Percentiles rank a stretch among this genome's conserved stretches.
Conservation (phyloP, 1,139 yeast genomes). For the Candida pseudocylindracea region DNA sequence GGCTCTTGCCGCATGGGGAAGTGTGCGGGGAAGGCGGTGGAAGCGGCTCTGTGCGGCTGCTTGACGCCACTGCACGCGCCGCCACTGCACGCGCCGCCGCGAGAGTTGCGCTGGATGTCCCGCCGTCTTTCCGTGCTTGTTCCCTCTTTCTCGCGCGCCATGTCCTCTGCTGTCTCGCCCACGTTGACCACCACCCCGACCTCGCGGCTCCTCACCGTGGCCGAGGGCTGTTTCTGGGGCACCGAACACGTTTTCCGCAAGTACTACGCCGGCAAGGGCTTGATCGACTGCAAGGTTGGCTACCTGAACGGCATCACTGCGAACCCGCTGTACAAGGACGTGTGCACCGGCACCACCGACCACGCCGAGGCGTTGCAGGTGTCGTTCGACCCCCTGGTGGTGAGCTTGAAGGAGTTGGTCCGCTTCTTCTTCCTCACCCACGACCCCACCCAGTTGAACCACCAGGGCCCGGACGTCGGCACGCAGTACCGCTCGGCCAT, state of each 20-base stretch:
- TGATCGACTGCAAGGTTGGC: conserved; percentile 67
- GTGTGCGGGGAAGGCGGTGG: too few relatives aligned
- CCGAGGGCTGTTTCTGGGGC: conserved; percentile 94
- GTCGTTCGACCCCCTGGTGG: conserved; percentile 48
- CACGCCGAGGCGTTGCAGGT: conserved; percentile 69
- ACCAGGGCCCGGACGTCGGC: conserved; percentile 71
- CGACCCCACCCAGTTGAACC: conserved; percentile 42
- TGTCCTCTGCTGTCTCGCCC: conserved; percentile 9
- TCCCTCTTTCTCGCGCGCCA: too few relatives aligned
- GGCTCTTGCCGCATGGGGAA: too few relatives aligned
- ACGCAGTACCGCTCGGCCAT: conserved; percentile 71
- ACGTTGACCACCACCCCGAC: conserved; percentile 14
- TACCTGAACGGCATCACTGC: conserved; percentile 57
- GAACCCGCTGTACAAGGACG: conserved; percentile 47
- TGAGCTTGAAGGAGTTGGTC: conserved; percentile 36
- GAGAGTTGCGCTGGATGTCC: too few relatives aligned
- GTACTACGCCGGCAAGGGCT: conserved; percentile 35
- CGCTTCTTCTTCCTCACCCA: conserved; percentile 84
- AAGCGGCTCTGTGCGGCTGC: too few relatives aligned
- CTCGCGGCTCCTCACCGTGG: conserved; percentile 34
- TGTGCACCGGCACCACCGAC: conserved; percentile 52
- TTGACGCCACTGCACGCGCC: too few relatives aligned
- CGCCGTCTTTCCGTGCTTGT: too few relatives aligned
- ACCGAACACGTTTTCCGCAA: conserved; percentile 68
- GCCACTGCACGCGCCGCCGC: too few relatives aligned